Base-by-base conservation (phyloP, 2,329 filamentous ascomycete genomes). In the Pseudocercospora fuligena region DNA sequence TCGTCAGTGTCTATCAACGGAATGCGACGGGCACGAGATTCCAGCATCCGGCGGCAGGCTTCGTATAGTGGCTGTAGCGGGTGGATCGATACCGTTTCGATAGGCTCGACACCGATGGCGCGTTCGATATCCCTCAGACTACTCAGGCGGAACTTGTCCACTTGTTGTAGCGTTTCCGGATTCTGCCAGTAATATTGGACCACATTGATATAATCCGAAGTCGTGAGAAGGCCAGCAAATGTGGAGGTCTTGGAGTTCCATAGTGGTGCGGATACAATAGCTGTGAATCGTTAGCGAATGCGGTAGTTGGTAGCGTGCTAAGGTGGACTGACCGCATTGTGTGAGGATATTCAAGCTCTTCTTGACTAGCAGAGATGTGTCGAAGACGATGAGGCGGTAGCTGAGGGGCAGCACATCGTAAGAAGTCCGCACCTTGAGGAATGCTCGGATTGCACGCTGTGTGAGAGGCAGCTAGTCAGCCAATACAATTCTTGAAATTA, bases 141-240 rank as follows among this genome's bases (percentile, higher is more conserved):
- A 81, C 92, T 94, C 69, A 99, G 83, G 56, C 93, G 90, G 79
- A 99, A 97, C 79, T 97, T 92, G 72, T 98, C 95, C 74, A 99
- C 92, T 77, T 94, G 90, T 71, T 90, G 89, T 68, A 98, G 87
- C 66, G 94, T 91, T 72, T 97, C 92, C 2, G 94, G 95, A 74
- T 95, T 96, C 80, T 98, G 94, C 85, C 93, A 97, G 84, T 99
- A 98, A 81, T 99, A 99, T 79, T 98, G 94, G 47, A 99, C 97
- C 65, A 99, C 91, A 77, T 99, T 99, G 82, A 99, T 96, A 79
- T 95, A 99, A 81, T 99, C 95, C 68, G 93, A 97, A 69, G 93
- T 95, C 29, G 95, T 99, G 71, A 99, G 86, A 58, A 99, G 87
- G 46, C 95, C 95, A 47, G 94, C 95, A 80, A 98, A 99, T 40